phyloP scores from a whole-genome alignment of 2,329 filamentous ascomycete species.

The Zymoseptoria pseudotritici region DNA sequence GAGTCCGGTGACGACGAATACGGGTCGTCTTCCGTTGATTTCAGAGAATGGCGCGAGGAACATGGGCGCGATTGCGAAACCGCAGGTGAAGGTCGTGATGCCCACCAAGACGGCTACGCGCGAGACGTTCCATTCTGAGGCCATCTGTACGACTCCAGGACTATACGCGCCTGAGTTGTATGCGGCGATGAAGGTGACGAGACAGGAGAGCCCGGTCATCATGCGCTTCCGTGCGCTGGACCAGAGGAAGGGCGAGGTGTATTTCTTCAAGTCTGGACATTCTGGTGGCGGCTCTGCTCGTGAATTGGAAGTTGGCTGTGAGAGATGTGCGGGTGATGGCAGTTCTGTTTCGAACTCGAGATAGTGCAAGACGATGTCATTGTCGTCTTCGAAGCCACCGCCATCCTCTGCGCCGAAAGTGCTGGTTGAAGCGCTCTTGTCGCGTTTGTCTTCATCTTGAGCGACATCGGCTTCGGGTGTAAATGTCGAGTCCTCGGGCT shows the following conservation, averaged over 20 bases:
- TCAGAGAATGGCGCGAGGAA: conserved; percentile 73
- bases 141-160: conserved; percentile 59
- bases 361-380: conserved; percentile 49
- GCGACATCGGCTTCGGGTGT: conserved; percentile 7
- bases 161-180: conserved; percentile 77
- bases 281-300: conserved; percentile 40
- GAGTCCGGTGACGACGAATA: conserved; percentile 67
- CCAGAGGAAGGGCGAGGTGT: conserved; percentile 66
- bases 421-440: conserved; percentile 13
- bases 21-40: conserved; percentile 76
- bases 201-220: conserved; percentile 65
- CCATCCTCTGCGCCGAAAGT: conserved; percentile 2
- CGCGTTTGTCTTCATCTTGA: conserved; percentile 22
- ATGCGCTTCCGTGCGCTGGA: conserved; percentile 59
- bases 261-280: conserved; percentile 59
- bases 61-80: conserved; percentile 82
- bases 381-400: conserved; percentile 1
- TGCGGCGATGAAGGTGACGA: conserved; percentile 68
- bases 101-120: conserved; percentile 61
- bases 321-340: conserved; percentile 38
- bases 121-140: conserved; percentile 56
- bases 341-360: conserved; percentile 55
- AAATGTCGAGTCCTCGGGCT: conserved; percentile 10
- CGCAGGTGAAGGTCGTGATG: conserved; percentile 73
- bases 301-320: conserved; percentile 14